These are phyloP conservation scores for Ochetophila trinervis DNA, from an alignment of 306 rosid species.

Conservation along the genomic window DNA sequence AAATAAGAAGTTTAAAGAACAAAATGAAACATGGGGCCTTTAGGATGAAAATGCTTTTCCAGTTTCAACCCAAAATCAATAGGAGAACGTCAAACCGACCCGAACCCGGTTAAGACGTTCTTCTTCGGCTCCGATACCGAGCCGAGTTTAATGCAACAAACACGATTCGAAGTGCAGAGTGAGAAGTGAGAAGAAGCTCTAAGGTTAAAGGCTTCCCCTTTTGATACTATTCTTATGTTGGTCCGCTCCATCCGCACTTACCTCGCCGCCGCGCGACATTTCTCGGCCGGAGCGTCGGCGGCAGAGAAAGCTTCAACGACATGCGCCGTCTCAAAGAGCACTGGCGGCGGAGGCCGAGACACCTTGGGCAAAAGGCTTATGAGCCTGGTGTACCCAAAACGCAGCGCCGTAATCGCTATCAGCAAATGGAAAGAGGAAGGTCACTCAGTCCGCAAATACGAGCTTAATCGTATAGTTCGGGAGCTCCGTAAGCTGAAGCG, in stretches of 20 bases:
- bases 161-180: too few species aligned
- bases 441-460: slow-evolving; percentile 59
- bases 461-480: slow-evolving; percentile 82
- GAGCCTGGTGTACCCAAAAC: slow-evolving; percentile 65
- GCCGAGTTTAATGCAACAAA: too few species aligned
- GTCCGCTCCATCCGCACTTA: slow-evolving; percentile 44
- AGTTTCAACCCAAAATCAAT: too few species aligned
- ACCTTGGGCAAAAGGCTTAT: slow-evolving; percentile 72
- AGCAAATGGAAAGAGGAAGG: slow-evolving; percentile 90
- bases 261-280: slow-evolving; percentile 41
- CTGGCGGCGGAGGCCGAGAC: slow-evolving; percentile 41
- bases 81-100: too few species aligned
- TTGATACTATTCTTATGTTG: slow-evolving; percentile 20
- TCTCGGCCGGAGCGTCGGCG: slow-evolving; percentile 37
- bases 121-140: too few species aligned
- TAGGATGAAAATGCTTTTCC: too few species aligned
- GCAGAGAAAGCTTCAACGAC: slow-evolving; percentile 16
- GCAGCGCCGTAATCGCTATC: slow-evolving; percentile 72
- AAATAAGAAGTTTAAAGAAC: too few species aligned
- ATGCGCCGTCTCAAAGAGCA: slow-evolving; percentile 1
- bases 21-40: too few species aligned
- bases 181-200: too few species aligned
- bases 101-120: too few species aligned
- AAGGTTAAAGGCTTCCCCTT: too few species aligned
- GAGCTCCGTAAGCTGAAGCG: slow-evolving; percentile 85